Evolutionary conservation across 106 monocot species (phyloP).

Genomic region (Acorus calamus): DNA sequence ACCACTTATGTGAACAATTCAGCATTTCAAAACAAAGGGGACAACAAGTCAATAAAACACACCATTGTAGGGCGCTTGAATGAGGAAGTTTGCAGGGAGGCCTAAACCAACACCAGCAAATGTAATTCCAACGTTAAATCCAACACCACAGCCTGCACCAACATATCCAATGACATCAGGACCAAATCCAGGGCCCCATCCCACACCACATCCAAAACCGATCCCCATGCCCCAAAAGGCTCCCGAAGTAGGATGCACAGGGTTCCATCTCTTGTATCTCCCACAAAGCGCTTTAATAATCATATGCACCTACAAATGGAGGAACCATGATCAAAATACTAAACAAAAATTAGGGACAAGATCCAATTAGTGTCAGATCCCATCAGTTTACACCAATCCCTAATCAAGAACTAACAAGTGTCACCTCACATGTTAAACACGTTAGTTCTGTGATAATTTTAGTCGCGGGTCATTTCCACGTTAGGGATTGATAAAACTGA

Average conservation of each 20-base stretch:
- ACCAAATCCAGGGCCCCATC: constrained; percentile 97
- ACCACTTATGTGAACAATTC: too few relatives aligned
- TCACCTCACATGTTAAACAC: too few relatives aligned
- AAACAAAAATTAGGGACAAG: too few relatives aligned
- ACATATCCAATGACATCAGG: constrained; percentile 92
- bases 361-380: too few relatives aligned
- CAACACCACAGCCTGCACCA: constrained; percentile 82
- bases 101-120: constrained; percentile 69
- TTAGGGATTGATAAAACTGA: too few relatives aligned
- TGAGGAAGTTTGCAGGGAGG: constrained; percentile 46
- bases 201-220: constrained; percentile 82
- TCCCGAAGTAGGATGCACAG: constrained; percentile 84
- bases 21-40: too few relatives aligned
- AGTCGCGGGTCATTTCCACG: too few relatives aligned
- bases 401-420: too few relatives aligned
- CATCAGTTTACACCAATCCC: too few relatives aligned
- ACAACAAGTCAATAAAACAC: neutral
- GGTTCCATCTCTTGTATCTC: constrained; percentile 92
- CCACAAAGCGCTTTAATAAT: constrained; percentile 77
- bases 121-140: constrained; percentile 77
- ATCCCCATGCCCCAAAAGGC: constrained; percentile 94
- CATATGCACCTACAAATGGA: constrained; percentile 26
- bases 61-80: constrained; percentile 41
- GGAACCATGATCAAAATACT: too few relatives aligned
- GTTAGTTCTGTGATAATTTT: too few relatives aligned